These are phyloP conservation scores for Phyllachora maydis DNA, from an alignment of 2,329 filamentous ascomycete species.

Conservation along the genomic window DNA sequence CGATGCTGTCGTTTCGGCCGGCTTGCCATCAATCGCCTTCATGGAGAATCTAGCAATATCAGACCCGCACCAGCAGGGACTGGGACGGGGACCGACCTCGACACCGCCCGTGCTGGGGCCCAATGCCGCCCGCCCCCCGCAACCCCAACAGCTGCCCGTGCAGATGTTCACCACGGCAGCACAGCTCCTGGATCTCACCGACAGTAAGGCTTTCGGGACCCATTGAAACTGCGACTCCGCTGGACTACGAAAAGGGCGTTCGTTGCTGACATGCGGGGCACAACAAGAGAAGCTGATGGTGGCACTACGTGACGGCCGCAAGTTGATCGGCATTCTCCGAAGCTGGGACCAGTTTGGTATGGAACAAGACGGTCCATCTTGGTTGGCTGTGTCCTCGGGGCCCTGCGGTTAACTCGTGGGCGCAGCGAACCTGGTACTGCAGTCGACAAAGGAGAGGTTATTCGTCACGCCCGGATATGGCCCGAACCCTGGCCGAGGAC, in stretches of 20 bases:
- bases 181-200: conserved; percentile 85
- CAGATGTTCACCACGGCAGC: conserved; percentile 99
- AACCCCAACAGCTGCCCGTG: conserved; percentile 49
- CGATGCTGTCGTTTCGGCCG: no score
- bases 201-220: no score
- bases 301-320: conserved; percentile 78
- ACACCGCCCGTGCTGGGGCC: no score
- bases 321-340: conserved; percentile 77
- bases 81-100: conserved; percentile 2
- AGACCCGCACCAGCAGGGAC: conserved; percentile 7
- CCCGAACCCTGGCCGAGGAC: conserved; percentile 16
- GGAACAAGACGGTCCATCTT: conserved; percentile 9
- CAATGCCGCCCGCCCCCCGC: conserved; percentile 16
- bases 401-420: conserved; percentile 8
- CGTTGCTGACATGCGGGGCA: no score
- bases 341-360: conserved; percentile 98
- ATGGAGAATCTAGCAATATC: conserved; percentile 13
- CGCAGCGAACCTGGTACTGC: conserved; percentile 80
- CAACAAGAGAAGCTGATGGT: conserved; percentile 97
- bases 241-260: no score
- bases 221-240: no score
- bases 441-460: conserved; percentile 78
- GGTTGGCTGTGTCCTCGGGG: conserved; percentile 2
- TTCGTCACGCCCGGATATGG: conserved; percentile 37
- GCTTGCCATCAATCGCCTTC: no score